phyloP scores from a whole-genome alignment of 2,329 filamentous ascomycete genomes.

The Pyrenochaeta sp. region DNA sequence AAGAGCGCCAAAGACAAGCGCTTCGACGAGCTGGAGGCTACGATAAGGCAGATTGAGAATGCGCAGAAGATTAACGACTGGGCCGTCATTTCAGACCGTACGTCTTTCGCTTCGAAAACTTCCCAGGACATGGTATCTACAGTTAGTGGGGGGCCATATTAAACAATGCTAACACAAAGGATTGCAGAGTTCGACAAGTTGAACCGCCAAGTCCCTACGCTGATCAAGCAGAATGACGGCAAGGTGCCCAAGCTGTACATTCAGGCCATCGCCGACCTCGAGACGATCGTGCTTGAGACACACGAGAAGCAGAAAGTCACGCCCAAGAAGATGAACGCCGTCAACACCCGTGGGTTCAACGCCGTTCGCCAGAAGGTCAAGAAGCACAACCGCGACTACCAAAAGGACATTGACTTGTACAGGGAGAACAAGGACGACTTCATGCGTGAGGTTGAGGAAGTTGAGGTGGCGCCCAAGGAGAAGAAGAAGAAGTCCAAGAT shows the following conservation, averaged over 20 bases:
- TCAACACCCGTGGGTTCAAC: constrained; percentile 91
- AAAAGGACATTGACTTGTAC: constrained; percentile 86
- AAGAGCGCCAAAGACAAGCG: constrained; percentile 99
- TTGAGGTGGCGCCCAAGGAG: constrained; percentile 66
- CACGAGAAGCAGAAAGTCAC: constrained; percentile 95
- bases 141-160: constrained; percentile 4
- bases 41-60: constrained; percentile 92
- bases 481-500: constrained; percentile 58
- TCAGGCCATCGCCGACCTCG: constrained; percentile 90
- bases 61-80: constrained; percentile 98
- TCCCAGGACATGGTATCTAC: too few relatives aligned
- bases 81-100: constrained; percentile 89
- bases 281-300: constrained; percentile 93
- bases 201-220: constrained; percentile 76
- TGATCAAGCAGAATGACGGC: constrained; percentile 67
- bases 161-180: constrained; percentile 27
- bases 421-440: constrained; percentile 84
- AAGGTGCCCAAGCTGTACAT: constrained; percentile 91
- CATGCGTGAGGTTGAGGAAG: constrained; percentile 85
- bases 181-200: constrained; percentile 88
- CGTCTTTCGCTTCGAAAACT: constrained; percentile 42
- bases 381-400: constrained; percentile 97
- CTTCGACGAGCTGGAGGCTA: constrained; percentile 89
- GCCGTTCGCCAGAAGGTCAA: constrained; percentile 98
- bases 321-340: constrained; percentile 98